Evolutionary conservation across 768 basidiomycete genomes (phyloP).

Genomic region (Suillus variegatus): DNA sequence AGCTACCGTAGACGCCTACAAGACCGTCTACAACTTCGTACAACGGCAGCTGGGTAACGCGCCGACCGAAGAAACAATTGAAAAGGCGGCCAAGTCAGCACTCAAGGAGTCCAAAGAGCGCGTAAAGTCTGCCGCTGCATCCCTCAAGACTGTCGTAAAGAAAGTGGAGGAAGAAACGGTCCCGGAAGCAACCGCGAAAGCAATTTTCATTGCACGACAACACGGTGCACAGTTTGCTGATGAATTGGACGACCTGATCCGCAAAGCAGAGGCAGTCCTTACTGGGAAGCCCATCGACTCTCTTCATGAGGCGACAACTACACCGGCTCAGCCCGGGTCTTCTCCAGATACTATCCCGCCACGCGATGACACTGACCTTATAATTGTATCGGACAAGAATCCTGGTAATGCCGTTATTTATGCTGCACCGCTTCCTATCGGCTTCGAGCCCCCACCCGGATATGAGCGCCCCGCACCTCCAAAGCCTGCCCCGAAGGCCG

Average conservation of each 20-base stretch:
- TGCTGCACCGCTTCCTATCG: constrained; percentile 77
- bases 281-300: constrained; percentile 41
- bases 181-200: constrained; percentile 33
- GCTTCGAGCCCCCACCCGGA: constrained; percentile 92
- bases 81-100: constrained; percentile 35
- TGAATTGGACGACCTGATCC: constrained; percentile 67
- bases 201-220: constrained; percentile 44
- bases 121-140: constrained; percentile 40
- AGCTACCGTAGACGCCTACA: constrained; percentile 49
- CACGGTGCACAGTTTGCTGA: constrained; percentile 54
- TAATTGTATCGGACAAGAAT: constrained; percentile 26
- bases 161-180: constrained; percentile 34
- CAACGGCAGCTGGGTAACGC: constrained; percentile 46
- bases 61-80: constrained; percentile 38
- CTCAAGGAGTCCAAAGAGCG: constrained; percentile 46
- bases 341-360: constrained; percentile 27
- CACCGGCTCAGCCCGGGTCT: constrained; percentile 25
- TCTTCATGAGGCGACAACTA: constrained; percentile 23
- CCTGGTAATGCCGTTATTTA: constrained; percentile 50
- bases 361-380: constrained; percentile 25
- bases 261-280: constrained; percentile 73
- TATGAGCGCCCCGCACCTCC: constrained; percentile 64
- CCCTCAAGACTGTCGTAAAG: constrained; percentile 52
- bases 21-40: constrained; percentile 51
- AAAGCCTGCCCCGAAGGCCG: constrained; percentile 39